phyloP scores from a whole-genome alignment of 108 stramenopile genomes.

The Stephanodiscus triporus region DNA sequence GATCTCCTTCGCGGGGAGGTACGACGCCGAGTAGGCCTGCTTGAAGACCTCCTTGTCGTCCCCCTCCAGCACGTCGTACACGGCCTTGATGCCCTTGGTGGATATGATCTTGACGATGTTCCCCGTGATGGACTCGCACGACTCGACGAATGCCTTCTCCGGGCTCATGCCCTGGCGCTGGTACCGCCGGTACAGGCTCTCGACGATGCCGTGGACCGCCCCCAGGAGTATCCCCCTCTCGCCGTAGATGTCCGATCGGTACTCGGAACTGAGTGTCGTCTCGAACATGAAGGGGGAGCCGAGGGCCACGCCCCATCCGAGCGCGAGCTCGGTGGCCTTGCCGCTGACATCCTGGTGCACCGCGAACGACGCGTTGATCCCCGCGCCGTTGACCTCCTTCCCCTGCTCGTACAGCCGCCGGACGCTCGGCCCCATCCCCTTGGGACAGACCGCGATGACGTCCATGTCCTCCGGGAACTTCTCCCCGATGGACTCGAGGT shows the following conservation, averaged over 20 bases:
- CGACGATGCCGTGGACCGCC: conserved; percentile 97
- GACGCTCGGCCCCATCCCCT: conserved; percentile 99
- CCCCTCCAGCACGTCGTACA: conserved; percentile 85
- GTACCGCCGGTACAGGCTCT: conserved; percentile 96
- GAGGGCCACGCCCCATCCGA: conserved; percentile 96
- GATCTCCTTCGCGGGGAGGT: conserved; percentile 97
- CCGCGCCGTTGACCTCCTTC: conserved; percentile 97
- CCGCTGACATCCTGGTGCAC: conserved; percentile 95
- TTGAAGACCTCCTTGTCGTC: conserved; percentile 93
- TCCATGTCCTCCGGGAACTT: conserved; percentile 95
- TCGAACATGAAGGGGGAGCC: conserved; percentile 98
- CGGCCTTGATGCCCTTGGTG: conserved; percentile 94
- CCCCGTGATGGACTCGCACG: conserved; percentile 96
- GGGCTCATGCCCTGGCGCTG: conserved; percentile 95
- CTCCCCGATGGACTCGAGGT: conserved; percentile 95
- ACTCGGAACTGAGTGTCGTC: conserved; percentile 95
- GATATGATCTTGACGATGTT: conserved; percentile 97
- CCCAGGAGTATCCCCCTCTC: conserved; percentile 97
- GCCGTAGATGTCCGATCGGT: conserved; percentile 97
- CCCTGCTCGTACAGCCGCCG: conserved; percentile 99
- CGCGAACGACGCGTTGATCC: conserved; percentile 97
- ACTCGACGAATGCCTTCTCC: conserved; percentile 94
- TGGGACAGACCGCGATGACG: conserved; percentile 98
- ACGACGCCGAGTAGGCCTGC: conserved; percentile 94
- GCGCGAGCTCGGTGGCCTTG: conserved; percentile 94